phyloP scores from a whole-genome alignment of 768 basidiomycete genomes.

The Panaeolus cyanescens region DNA sequence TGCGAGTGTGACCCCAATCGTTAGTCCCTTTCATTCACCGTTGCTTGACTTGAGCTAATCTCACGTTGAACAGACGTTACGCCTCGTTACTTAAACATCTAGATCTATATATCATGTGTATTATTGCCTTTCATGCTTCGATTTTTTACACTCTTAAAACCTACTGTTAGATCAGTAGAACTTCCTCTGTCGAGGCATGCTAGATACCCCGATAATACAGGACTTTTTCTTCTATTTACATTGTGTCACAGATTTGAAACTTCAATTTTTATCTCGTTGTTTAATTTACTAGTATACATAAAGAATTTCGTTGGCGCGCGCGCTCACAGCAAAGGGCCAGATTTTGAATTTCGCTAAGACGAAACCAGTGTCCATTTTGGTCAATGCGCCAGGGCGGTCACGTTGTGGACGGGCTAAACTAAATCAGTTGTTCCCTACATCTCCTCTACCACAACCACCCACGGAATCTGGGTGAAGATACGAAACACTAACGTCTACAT shows the following conservation, averaged over 20 bases:
- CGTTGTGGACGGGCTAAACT: constrained; percentile 1
- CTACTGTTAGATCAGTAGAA: neutral
- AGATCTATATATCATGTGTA: neutral
- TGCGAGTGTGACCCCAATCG: neutral
- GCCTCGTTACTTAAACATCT: neutral
- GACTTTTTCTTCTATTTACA: too few relatives aligned
- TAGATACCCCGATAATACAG: too few relatives aligned
- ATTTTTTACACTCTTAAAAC: neutral
- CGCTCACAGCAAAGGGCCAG: too few relatives aligned
- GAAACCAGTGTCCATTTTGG: neutral
- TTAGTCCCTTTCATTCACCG: neutral
- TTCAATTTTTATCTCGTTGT: too few relatives aligned
- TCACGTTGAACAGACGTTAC: neutral
- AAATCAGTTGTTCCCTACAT: constrained; percentile 3
- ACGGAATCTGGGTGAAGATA: neutral
- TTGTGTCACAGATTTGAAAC: too few relatives aligned
- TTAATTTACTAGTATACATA: too few relatives aligned
- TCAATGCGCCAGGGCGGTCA: neutral
- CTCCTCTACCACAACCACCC: constrained; percentile 1
- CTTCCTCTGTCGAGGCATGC: neutral
- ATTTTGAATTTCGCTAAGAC: too few relatives aligned
- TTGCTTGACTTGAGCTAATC: neutral
- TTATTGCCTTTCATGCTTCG: neutral
- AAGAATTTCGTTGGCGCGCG: too few relatives aligned
- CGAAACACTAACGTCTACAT: neutral